Evolutionary conservation across 1,284 basidiomycete species (phyloP), one percentile per base, ranked within the genome.

Genomic region (Puccinia triticina): DNA sequence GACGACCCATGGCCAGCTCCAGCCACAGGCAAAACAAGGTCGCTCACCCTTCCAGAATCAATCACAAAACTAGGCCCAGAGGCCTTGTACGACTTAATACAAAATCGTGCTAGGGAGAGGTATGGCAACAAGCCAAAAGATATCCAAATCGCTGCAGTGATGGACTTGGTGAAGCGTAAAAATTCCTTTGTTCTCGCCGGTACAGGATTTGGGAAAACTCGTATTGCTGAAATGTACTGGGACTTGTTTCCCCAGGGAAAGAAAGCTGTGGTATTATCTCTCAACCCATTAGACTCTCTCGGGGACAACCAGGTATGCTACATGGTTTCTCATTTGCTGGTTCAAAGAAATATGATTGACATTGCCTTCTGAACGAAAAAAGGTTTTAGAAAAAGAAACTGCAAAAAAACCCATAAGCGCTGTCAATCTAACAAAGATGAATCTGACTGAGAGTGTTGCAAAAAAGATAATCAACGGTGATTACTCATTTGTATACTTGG

Each of bases 381-480:
- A n/a, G n/a, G n/a, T n/a, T n/a, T n/a, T 74, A 0, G 26, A 12
- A 55, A 50, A 74, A 34, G 55, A 74, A 37, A 74, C 55, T 55
- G 48, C n/a, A 0, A 18, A 34, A 29, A 29, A 14, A 8, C 55
- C 34, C 48, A 74, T 50, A 21, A n/a, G n/a, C n/a, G 72, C 72
- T 5, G 21, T 64, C 7, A 64, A 64, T 21, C 21, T 64, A 34
- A 37, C n/a, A 14, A 34, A 64, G 21, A 26, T 40, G 32, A 64
- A 4, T 1, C 37, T 64, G 32, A 64, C 34, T 37, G 2, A 37
- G 21, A 5, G 1, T 4, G 14, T 64, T 37, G 29, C 32, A 1
- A 34, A 16, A 7, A 18, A 64, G 7, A 32, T 64, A 5, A 1
- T 37, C 1, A 5, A 2, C 3, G 61, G 61, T 2, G 26, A 5